Percentiles rank a stretch among this genome's conserved stretches.
These are phyloP conservation scores for Euphorbia schlechtendalii DNA, from an alignment of 441 rosid species.

Conservation along the genomic window DNA sequence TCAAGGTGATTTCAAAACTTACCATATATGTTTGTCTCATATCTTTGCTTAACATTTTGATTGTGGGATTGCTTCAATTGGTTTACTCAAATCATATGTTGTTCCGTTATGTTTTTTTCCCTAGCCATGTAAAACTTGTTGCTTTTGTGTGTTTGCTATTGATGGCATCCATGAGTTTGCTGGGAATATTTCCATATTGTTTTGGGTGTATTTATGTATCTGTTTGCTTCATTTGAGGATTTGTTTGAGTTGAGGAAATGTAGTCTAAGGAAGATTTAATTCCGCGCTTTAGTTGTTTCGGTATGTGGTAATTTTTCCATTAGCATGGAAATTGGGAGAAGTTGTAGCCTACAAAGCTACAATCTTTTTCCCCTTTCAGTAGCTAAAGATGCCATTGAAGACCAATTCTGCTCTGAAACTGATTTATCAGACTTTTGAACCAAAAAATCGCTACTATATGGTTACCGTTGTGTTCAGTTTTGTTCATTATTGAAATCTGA, in stretches of 20 bases:
- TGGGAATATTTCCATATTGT: not conserved
- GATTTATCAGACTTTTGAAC: not conserved
- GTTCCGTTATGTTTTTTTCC: too few species aligned
- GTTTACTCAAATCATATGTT: not conserved
- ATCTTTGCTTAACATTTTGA: not conserved
- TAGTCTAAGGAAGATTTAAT: not conserved
- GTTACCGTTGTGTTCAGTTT: too few species aligned
- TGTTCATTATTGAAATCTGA: not conserved
- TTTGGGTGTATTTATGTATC: too few species aligned
- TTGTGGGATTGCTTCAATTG: not conserved
- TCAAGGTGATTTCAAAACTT: slow-evolving; percentile 41
- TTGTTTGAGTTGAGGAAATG: not conserved
- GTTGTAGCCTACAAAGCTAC: not conserved
- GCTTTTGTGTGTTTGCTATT: not conserved
- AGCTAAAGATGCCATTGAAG: not conserved
- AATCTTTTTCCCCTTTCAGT: not conserved
- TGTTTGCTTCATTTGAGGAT: not conserved
- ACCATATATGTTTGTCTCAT: not conserved
- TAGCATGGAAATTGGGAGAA: not conserved
- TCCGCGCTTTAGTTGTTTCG: not conserved
- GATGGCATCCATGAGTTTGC: not conserved
- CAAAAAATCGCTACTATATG: too few species aligned
- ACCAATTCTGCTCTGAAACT: not conserved
- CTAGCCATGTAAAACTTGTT: too few species aligned
- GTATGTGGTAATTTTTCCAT: not conserved